Conservation (phyloP, 768 basidiomycete species). For the Tremella mesenterica region DNA sequence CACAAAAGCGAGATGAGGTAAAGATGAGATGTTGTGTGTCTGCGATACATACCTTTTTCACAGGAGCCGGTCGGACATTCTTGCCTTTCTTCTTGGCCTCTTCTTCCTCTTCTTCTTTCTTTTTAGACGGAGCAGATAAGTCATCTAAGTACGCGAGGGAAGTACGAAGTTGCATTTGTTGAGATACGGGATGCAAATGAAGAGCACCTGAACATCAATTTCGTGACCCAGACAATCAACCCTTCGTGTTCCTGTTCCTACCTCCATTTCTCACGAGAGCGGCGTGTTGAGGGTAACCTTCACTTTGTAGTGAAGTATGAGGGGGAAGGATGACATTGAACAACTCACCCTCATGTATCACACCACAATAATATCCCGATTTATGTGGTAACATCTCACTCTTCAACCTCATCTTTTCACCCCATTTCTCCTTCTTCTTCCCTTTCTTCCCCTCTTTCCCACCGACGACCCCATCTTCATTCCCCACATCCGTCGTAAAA, state of each 20-base stretch:
- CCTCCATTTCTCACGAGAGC: too few relatives aligned
- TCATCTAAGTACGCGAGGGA: conserved; percentile 43
- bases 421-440: conserved; percentile 34
- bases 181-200: conserved; percentile 42
- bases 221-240: neutral
- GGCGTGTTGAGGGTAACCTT: too few relatives aligned
- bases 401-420: conserved; percentile 38
- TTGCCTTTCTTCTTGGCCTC: conserved; percentile 18
- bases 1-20: neutral
- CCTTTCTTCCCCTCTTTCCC: conserved; percentile 24
- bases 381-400: conserved; percentile 41
- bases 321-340: neutral
- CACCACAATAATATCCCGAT: conserved; percentile 40
- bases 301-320: neutral
- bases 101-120: conserved; percentile 26
- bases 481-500: conserved; percentile 21
- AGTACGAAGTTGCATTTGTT: conserved; percentile 41
- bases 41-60: neutral
- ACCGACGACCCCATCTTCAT: conserved; percentile 27
- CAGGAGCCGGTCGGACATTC: neutral
- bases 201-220: conserved; percentile 33
- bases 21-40: neutral
- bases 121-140: conserved; percentile 18
- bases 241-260: too few relatives aligned
- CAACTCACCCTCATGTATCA: conserved; percentile 40